Evolutionary conservation across 441 rosid species (phyloP).

Genomic region (Macaranga tanarius): DNA sequence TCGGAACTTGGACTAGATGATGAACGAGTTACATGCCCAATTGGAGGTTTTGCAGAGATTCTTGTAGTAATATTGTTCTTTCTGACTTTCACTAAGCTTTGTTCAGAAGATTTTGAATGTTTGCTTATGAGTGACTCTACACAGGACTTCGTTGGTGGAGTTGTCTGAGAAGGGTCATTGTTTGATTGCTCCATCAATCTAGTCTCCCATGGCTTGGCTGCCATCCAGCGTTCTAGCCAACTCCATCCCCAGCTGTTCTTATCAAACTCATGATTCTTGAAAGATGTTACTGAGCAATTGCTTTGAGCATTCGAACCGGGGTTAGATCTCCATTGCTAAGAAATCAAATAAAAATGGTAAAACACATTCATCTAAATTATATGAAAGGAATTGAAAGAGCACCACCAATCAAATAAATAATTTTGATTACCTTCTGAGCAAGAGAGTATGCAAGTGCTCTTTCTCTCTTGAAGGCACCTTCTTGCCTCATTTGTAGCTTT

Average conservation of each 20-base stretch:
- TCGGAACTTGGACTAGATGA: conserved; percentile 84
- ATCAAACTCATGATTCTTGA: conserved; percentile 62
- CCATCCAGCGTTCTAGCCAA: conserved; percentile 98
- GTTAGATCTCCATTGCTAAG: conserved; percentile 75
- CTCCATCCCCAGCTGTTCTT: conserved; percentile 94
- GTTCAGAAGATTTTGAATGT: conserved; percentile 51
- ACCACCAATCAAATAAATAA: background rate
- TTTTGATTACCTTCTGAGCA: conserved; percentile 66
- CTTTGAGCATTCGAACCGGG: conserved; percentile 35
- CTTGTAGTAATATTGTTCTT: conserved; percentile 79
- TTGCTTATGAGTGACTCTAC: conserved; percentile 24
- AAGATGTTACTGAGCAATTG: conserved; percentile 34
- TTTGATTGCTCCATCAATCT: conserved; percentile 67
- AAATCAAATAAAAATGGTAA: conserved; percentile 3
- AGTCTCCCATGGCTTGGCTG: conserved; percentile 90
- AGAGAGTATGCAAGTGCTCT: conserved; percentile 87
- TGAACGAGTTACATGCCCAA: conserved; percentile 41
- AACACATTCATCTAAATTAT: background rate
- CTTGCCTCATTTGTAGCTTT: conserved; percentile 78
- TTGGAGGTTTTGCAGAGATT: conserved; percentile 71
- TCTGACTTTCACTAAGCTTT: conserved; percentile 46
- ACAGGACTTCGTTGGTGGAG: conserved; percentile 38
- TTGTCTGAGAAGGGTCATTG: conserved; percentile 36
- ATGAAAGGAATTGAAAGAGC: background rate
- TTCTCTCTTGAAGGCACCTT: conserved; percentile 87